These are phyloP conservation scores for Podaxis sp. DNA, from an alignment of 768 basidiomycete genomes.

Conservation along the genomic window DNA sequence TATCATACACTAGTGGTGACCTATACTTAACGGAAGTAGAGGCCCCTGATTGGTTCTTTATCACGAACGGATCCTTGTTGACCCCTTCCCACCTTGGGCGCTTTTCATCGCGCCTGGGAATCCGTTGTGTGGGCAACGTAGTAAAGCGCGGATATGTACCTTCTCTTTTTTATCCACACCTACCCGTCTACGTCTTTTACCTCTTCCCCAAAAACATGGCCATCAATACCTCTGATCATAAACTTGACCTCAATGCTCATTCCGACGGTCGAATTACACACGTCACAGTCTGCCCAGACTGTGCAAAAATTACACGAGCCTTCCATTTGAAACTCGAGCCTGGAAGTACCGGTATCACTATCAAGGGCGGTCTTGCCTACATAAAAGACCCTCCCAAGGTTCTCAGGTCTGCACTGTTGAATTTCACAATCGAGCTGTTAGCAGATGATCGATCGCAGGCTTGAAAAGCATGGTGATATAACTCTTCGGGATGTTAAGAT, in stretches of 20 bases:
- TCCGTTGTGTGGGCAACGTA: not conserved
- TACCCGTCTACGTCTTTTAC: not conserved
- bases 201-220: not conserved
- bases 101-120: too few relatives aligned
- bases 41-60: too few relatives aligned
- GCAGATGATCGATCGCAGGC: too few relatives aligned
- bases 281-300: not conserved
- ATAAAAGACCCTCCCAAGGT: not conserved
- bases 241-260: not conserved
- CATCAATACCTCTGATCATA: not conserved
- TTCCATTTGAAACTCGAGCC: not conserved
- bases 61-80: too few relatives aligned
- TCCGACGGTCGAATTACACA: not conserved
- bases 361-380: not conserved
- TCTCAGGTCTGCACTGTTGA: not conserved
- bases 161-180: not conserved
- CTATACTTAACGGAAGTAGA: too few relatives aligned
- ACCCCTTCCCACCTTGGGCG: too few relatives aligned
- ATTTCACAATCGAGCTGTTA: not conserved
- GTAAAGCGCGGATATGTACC: not conserved
- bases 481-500: not conserved
- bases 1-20: not conserved
- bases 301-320: not conserved
- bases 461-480: not conserved
- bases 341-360: not conserved